Base-by-base conservation (phyloP, 1,139 yeast genomes). In the Candida smagusa region DNA sequence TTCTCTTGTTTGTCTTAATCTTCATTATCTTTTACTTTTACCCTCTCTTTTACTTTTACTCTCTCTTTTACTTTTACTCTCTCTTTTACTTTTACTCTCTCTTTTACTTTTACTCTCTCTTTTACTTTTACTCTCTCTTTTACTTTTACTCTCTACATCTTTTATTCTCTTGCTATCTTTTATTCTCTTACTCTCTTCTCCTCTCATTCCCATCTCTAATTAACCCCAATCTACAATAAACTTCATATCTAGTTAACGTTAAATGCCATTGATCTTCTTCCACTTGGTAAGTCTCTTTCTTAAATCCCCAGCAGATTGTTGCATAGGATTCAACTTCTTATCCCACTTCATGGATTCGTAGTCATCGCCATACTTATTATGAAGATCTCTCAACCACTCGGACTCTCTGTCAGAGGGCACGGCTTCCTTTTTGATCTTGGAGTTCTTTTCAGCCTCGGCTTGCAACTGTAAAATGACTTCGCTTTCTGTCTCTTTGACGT, bases 301-400 rank as follows among this genome's bases (percentile, higher is more conserved):
- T 53, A 90, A 65, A 52, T 88, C 95, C 22, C 95, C 95, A n/a
- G 81, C 82, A 46, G 87, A 74, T 56, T 86, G 90, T 63, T 89
- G 97, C 61, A 76, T 78, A 2, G 84, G 74, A 58, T 92, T 92
- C 45, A 90, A 70, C 59, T 84, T 85, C 64, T 76, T 79, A 58
- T 92, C 98, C 85, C 95, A 84, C 58, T 81, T 84, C 97, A 94
- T 92, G 52, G 81, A 85, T 36, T 77, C 83, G 57, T 81, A 89
- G 58, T 92, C 84, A 46, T 89, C 95, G 12, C 97, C 97, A 56
- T 92, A 80, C 60, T 87, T 88, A 23, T 76, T 78, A 42, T 81
- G 74, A 36, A 92, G 68, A 19, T 63, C 62, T 37, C 62, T 63
- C 32, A 88, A 62, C 95, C 96, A 88, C 28, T 75, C 84, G 34